Base-by-base conservation (phyloP, 2,329 filamentous ascomycete species). In the Penicillium sp. region DNA sequence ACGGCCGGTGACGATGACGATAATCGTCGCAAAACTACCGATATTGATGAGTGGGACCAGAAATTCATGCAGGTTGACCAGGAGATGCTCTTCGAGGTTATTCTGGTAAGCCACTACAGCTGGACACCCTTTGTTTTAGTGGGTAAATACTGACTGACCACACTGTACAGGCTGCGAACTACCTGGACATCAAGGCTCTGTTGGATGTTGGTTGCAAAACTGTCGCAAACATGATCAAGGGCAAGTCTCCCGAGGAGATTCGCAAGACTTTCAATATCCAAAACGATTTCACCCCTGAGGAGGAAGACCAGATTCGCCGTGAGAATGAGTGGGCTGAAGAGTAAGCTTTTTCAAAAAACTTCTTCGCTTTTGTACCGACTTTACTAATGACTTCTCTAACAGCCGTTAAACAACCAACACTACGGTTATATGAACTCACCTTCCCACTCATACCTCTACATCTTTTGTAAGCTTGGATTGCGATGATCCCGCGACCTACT, bases 41-140 rank as follows among this genome's bases (percentile, higher is more conserved):
- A 99, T 68, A 99, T 99, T 64, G 94, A 97, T 57, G 94, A 99
- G 78, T 99, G 94, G 94, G 94, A 99, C 68, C 93, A 97, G 77
- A 99, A 99, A 79, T 99, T 97, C 77, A 97, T 99, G 94, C 93
- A 97, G 78, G 94, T 99, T 18, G 94, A 99, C 74, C 94, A 99
- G 73, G 94, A 99, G 79, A 97, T 99, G 94, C 85, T 99, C 1
- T 99, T 99, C 66, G 94, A 99, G 81, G 97, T 99, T 71, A 99
- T 99, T 67, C 83, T 99, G 25, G 91, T 94, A 83, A 56, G 88
- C 81, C 33, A 15, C 12, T 3, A 8, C 27, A 4, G 26, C 4
- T 14, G n/a, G 8, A 3, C 15, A 18, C n/a, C n/a, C n/a, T 37
- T 15, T 33, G 6, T 22, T n/a, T 15, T 12, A 14, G n/a, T 43